Evolutionary conservation across 345 rosid genomes (phyloP), one percentile per base, ranked within the genome.

Genomic region (Salix udensis): DNA sequence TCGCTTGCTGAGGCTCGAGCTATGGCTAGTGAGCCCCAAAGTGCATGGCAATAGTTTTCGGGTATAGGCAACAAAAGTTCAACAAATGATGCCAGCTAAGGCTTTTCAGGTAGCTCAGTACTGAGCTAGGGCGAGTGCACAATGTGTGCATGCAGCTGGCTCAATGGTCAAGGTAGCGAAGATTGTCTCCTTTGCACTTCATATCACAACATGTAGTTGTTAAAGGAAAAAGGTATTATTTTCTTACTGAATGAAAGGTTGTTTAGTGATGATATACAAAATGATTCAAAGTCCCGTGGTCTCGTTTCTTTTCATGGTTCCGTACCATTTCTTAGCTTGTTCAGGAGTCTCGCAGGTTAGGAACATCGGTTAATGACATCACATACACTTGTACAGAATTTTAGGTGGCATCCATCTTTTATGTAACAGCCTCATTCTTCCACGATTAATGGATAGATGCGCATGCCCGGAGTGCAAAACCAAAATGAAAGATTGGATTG

Each of bases 1-100:
- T 92, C 99, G 83, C 86, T 93, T 31, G 96, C 96, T n/a, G 97
- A 93, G 79, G 94, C 93, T 76, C 88, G 87, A 81, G 84, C 91
- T 21, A 52, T 86, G 72, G 78, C 89, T 40, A 85, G 80, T 76
- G 87, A 84, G 77, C 85, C 85, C 34, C 89, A 85, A 65, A 85
- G 87, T 79, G 73, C 87, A 21, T 91, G 98, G 97, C 97, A 90
- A 81, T 93, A 88, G 85, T 75, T 73, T 55, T 36, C 26, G 46
- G 26, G 64, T 68, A 18, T 37, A 42, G 50, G 83, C 68, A 78
- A 77, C 76, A 7, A 18, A 28, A 66, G 71, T 55, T 74, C 18
- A 14, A 75, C 73, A 19, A 70, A 71, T 78, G 81, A 61, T 75
- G 61, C 58, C 73, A 77, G 77, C 74, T 23, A n/a, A 74, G 72